Evolutionary conservation across 495 filamentous ascomycete species (phyloP), one percentile per base, ranked within the genome.

Genomic region (Lindgomyces ingoldianus): DNA sequence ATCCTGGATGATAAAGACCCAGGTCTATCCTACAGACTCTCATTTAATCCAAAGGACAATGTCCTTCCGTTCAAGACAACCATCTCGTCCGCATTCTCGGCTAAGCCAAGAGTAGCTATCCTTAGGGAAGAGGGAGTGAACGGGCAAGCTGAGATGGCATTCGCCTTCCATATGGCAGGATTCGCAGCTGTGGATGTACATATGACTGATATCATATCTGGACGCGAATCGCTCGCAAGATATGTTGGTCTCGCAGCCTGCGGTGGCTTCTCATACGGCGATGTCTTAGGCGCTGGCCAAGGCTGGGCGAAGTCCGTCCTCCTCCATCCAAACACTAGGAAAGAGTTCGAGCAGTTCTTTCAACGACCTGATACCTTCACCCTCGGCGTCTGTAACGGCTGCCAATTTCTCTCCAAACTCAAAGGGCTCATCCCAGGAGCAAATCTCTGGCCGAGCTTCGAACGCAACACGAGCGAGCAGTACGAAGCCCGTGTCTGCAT

Each of bases 291-390:
- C 57, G 95, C 95, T 29, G 94, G 94, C 30, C 88, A 89, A 68
- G 94, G 95, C 50, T 98, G 94, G 94, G 92, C 95, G n/a, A 92
- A 93, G 73, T 91, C 89, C 3, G 91, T 98, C 39, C 83, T 96
- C 6, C 82, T 93, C 65, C 89, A 96, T 76, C 82, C 87, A 21
- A 85, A 86, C 60, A 87, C 89, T 2, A 85, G 91, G 29, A 78
- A 77, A 48, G 87, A 93, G 67, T 96, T 98, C 78, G 76, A 88
- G 66, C 72, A 73, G 8, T 98, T 98, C 85, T 98, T 98, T 76
- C 83, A 87, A 72, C 84, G 95, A 36, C 83, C 85, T 33, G 89
- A 96, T 66, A 97, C 94, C 9, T 98, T 98, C 76, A 84, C 90
- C 8, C 82, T 98, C 0, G 94, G 95, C 53, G 93, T 98, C 24